Conservation (phyloP, 2,329 filamentous ascomycete genomes). For the Fusarium sp. region DNA sequence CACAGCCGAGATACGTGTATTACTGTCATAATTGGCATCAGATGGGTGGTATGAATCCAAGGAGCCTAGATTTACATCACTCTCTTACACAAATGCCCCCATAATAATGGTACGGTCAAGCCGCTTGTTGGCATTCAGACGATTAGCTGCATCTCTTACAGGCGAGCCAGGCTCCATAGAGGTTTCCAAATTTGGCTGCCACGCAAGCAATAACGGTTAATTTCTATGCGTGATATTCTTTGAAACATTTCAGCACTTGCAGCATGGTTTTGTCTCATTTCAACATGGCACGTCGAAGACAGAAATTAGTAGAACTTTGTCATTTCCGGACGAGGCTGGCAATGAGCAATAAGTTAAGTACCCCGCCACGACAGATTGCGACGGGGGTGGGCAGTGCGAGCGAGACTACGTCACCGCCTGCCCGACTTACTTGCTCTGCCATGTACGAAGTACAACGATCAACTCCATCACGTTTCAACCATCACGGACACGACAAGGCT, state of each 20-base stretch:
- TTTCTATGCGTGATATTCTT: background rate
- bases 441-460: constrained; percentile 26
- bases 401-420: constrained; percentile 43
- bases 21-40: constrained; percentile 56
- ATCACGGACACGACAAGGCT: constrained; percentile 13
- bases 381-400: constrained; percentile 35
- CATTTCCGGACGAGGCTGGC: constrained; percentile 18
- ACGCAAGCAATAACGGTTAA: background rate
- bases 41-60: background rate
- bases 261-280: background rate
- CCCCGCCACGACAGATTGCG: constrained; percentile 34
- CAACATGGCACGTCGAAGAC: background rate
- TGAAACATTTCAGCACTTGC: background rate
- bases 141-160: background rate
- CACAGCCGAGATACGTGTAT: constrained; percentile 65
- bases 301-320: background rate
- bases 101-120: background rate
- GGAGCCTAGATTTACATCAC: background rate
- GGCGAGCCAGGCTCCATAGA: background rate
- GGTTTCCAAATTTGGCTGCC: background rate
- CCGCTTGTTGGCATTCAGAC: background rate
- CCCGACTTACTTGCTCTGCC: constrained; percentile 29
- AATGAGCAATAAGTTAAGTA: constrained; percentile 5
- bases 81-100: background rate
- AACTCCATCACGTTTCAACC: constrained; percentile 36